These are phyloP conservation scores for Pyricularia grisea DNA, from an alignment of 2,329 filamentous ascomycete species.

Conservation along the genomic window DNA sequence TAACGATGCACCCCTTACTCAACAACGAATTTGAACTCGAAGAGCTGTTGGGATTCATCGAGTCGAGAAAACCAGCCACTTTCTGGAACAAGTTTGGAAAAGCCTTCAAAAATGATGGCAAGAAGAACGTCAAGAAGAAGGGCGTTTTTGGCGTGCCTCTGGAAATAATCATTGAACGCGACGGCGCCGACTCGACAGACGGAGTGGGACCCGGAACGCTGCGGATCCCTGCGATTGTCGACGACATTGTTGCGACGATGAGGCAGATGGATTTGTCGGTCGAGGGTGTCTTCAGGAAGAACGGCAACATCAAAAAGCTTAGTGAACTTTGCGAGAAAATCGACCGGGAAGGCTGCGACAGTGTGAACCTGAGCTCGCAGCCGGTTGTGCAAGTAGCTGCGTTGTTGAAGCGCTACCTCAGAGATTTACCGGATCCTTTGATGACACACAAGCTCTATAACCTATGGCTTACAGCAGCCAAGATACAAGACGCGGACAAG, in stretches of 20 bases:
- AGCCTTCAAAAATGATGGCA: slow-evolving; percentile 81
- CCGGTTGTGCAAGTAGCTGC: slow-evolving; percentile 91
- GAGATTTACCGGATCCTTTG: slow-evolving; percentile 88
- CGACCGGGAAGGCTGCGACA: slow-evolving; percentile 75
- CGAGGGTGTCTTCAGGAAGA: slow-evolving; percentile 97
- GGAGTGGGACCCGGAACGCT: slow-evolving; percentile 88
- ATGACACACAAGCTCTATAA: slow-evolving; percentile 92
- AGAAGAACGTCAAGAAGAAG: slow-evolving; percentile 76
- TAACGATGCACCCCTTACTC: slow-evolving; percentile 89
- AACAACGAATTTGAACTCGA: slow-evolving; percentile 89
- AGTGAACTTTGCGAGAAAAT: slow-evolving; percentile 80
- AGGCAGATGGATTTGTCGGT: slow-evolving; percentile 98
- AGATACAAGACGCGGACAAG: slow-evolving; percentile 73
- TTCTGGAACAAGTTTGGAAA: slow-evolving; percentile 99
- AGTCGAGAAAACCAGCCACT: slow-evolving; percentile 77
- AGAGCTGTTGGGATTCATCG: slow-evolving; percentile 84
- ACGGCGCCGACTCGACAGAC: slow-evolving; percentile 95
- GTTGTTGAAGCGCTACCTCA: slow-evolving; percentile 86
- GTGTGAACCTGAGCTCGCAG: slow-evolving; percentile 78
- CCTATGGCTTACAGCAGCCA: slow-evolving; percentile 83
- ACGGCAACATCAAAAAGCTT: slow-evolving; percentile 92
- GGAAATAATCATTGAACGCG: slow-evolving; percentile 81
- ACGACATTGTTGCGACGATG: slow-evolving; percentile 90
- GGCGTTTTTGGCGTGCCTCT: slow-evolving; percentile 86
- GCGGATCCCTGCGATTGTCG: slow-evolving; percentile 87